phyloP scores from a whole-genome alignment of 495 filamentous ascomycete species.

The Xylaria curta region DNA sequence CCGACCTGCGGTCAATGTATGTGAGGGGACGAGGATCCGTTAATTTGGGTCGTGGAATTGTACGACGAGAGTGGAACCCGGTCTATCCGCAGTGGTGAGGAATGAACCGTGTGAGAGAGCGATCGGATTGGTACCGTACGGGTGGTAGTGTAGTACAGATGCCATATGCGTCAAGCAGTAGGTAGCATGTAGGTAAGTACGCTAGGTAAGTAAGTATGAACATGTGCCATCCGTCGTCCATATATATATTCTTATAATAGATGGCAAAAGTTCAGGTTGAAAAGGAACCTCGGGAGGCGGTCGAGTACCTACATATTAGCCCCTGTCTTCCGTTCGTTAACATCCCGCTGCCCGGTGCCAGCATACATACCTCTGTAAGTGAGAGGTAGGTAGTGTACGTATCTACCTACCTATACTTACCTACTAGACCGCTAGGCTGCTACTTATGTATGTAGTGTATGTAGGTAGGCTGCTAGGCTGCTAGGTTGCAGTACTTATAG shows the following conservation, averaged over 20 bases:
- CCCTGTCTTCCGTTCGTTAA: not conserved
- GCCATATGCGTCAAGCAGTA: not conserved
- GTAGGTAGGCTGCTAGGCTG: not conserved
- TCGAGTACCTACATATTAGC: not conserved
- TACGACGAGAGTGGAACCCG: slow-evolving; percentile 17
- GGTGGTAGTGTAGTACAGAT: not conserved
- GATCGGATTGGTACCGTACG: not conserved
- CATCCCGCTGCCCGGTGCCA: not conserved
- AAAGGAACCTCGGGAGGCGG: not conserved
- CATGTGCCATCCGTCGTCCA: not conserved
- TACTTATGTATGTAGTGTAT: too few relatives aligned
- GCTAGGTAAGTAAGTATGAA: not conserved
- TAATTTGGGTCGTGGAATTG: slow-evolving; percentile 21
- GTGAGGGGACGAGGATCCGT: slow-evolving; percentile 10
- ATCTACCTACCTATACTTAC: not conserved
- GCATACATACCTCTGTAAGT: too few relatives aligned
- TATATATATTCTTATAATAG: slow-evolving; percentile 5
- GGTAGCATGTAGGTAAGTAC: not conserved
- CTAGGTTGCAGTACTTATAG: too few relatives aligned
- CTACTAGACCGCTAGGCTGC: not conserved
- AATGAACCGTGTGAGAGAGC: not conserved
- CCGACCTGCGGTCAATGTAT: not conserved
- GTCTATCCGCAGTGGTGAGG: slow-evolving; percentile 8
- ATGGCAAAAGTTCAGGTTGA: not conserved
- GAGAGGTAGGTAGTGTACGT: not conserved